Conservation (phyloP, 441 rosid species). For the Daphne laureola region DNA sequence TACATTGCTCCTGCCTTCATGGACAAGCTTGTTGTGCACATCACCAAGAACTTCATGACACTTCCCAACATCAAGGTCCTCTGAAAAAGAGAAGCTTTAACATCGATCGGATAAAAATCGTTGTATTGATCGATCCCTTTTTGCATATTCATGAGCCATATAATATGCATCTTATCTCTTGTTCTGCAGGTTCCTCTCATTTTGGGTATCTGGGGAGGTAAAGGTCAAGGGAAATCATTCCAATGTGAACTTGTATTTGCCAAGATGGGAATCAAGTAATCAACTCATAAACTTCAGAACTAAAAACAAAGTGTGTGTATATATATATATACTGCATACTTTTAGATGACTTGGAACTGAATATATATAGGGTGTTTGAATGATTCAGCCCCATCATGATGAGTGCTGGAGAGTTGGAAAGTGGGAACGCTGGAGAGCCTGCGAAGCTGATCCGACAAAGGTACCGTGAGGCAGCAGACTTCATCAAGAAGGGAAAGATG, state of each 20-base stretch:
- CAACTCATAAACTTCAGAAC: background rate
- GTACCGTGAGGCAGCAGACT: conserved; percentile 96
- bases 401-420: conserved; percentile 99
- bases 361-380: background rate
- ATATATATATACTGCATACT: no score
- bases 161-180: no score
- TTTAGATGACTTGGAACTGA: background rate
- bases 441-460: conserved; percentile 94
- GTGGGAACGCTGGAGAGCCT: conserved; percentile 97
- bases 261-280: conserved; percentile 97
- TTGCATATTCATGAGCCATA: background rate
- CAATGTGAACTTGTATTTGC: conserved; percentile 94
- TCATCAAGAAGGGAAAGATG: conserved; percentile 95
- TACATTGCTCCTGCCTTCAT: conserved; percentile 96
- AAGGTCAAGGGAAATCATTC: conserved; percentile 97
- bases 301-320: no score
- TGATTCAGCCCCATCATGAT: conserved; percentile 89
- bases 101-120: no score
- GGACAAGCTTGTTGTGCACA: conserved; percentile 97
- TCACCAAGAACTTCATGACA: conserved; percentile 88
- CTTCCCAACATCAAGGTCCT: conserved; percentile 88
- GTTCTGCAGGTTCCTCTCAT: conserved; percentile 70
- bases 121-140: background rate
- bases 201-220: conserved; percentile 99
- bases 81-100: background rate